A percentile compares a stretch with the other conserved stretches of the same genome.
These are phyloP conservation scores for Gnomoniopsis smithogilvyi DNA, from an alignment of 2,329 filamentous ascomycete genomes.

Conservation along the genomic window DNA sequence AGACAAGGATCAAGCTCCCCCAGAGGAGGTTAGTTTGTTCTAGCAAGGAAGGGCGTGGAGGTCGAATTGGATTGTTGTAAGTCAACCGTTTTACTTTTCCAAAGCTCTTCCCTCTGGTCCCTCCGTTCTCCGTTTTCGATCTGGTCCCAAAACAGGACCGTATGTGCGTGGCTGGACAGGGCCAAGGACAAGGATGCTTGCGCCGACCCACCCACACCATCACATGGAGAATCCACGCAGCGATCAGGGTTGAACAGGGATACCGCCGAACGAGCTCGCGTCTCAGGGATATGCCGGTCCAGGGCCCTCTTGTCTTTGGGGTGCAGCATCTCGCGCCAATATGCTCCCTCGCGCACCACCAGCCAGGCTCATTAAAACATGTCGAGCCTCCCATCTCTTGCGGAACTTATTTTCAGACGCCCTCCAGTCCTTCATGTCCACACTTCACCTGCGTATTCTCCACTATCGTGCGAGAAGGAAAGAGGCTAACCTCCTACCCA, in stretches of 20 bases:
- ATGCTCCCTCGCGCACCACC: constrained; percentile 1
- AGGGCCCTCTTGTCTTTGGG: not conserved
- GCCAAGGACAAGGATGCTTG: not conserved
- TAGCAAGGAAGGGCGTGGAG: too few relatives aligned
- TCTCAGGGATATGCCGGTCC: constrained; percentile 14
- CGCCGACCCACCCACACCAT: not conserved
- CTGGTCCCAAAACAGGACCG: constrained; percentile 10
- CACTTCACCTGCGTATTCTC: constrained; percentile 1
- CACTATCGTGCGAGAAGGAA: constrained; percentile 6
- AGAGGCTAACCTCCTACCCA: constrained; percentile 5
- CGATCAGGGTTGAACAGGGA: constrained; percentile 5
- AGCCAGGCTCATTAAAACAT: constrained; percentile 18
- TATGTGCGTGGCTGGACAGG: constrained; percentile 9
- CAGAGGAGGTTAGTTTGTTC: too few relatives aligned
- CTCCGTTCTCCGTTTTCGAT: not conserved
- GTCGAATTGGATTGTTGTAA: too few relatives aligned
- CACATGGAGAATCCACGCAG: not conserved
- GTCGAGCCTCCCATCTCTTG: constrained; percentile 11
- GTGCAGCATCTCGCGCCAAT: not conserved
- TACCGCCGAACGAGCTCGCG: constrained; percentile 6
- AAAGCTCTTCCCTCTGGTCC: too few relatives aligned
- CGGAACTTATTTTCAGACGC: not conserved
- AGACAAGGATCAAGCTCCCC: too few relatives aligned
- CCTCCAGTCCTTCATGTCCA: constrained; percentile 5
- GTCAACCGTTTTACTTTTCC: too few relatives aligned